phyloP scores from a whole-genome alignment of 108 stramenopile genomes.

The Conticribra weissflogii region DNA sequence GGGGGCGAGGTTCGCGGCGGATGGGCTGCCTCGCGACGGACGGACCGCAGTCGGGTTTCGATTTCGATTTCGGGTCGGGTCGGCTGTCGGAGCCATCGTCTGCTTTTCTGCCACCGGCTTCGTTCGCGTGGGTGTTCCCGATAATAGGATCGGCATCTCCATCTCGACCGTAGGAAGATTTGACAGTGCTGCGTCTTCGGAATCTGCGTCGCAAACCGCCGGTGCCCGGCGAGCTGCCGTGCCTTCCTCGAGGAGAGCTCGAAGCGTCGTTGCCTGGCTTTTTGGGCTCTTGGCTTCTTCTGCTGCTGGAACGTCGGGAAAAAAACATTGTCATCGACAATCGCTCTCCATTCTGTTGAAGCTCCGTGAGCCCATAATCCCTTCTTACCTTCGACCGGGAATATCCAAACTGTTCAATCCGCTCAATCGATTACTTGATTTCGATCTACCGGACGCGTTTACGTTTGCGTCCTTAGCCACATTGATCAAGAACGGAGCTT shows the following conservation, averaged over 20 bases:
- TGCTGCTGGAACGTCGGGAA: no score
- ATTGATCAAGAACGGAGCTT: constrained; percentile 33
- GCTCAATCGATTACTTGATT: no score
- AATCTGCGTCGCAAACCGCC: constrained; percentile 22
- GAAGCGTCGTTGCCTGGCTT: not conserved
- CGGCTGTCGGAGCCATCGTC: not conserved
- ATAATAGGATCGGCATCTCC: not conserved
- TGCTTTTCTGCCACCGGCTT: constrained; percentile 2
- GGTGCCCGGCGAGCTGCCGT: no score
- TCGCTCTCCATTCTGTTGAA: no score
- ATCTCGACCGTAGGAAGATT: no score
- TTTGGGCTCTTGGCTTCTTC: constrained; percentile 8
- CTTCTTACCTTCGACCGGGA: constrained; percentile 3
- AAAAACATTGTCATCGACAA: no score
- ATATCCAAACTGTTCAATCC: not conserved
- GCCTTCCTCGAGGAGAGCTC: no score
- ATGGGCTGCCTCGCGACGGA: not conserved
- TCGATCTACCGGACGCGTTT: no score
- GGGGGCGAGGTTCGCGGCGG: constrained; percentile 6
- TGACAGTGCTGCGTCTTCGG: constrained; percentile 15
- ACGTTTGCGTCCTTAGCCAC: no score
- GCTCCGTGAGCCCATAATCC: not conserved
- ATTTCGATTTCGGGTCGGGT: no score
- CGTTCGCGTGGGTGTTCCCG: not conserved
- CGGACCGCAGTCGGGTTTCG: no score